Evolutionary conservation across 176 grass and related monocot species (phyloP).

Genomic region (Ampelocalamus luodianensis): DNA sequence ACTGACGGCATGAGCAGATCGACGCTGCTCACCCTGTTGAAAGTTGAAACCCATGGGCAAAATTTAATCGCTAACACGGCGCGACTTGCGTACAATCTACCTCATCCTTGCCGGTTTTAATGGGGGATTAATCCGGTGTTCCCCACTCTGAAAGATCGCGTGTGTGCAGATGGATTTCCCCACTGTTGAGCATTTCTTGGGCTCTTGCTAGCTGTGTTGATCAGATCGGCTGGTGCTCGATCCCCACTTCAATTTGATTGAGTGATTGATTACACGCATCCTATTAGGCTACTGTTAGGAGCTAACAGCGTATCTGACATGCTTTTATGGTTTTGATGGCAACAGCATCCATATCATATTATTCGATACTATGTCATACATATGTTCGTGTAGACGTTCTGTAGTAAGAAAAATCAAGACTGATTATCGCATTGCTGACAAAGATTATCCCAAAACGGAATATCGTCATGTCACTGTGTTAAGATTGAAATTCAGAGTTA

Average conservation of each 20-base stretch:
- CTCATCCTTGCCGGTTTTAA: background rate
- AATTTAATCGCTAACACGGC: background rate
- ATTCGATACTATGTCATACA: background rate
- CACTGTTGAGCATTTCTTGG: constrained; percentile 4
- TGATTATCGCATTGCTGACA: background rate
- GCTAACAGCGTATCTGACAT: background rate
- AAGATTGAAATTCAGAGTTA: background rate
- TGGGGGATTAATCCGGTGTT: background rate
- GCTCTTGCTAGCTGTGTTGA: background rate
- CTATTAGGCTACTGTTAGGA: constrained; percentile 9
- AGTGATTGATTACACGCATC: background rate
- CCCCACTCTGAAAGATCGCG: background rate
- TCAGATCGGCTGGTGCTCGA: background rate
- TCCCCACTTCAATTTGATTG: constrained; percentile 10
- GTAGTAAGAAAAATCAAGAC: background rate
- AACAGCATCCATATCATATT: background rate
- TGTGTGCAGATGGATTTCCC: constrained; percentile 1
- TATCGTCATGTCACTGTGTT: background rate
- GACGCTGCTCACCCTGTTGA: background rate
- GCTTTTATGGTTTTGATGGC: background rate
- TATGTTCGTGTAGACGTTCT: background rate
- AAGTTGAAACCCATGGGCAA: background rate
- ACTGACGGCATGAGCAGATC: constrained; percentile 18
- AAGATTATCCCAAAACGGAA: background rate
- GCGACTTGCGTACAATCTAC: background rate